These are phyloP conservation scores for Huntiella abstrusa DNA, from an alignment of 2,329 filamentous ascomycete species.

Conservation along the genomic window DNA sequence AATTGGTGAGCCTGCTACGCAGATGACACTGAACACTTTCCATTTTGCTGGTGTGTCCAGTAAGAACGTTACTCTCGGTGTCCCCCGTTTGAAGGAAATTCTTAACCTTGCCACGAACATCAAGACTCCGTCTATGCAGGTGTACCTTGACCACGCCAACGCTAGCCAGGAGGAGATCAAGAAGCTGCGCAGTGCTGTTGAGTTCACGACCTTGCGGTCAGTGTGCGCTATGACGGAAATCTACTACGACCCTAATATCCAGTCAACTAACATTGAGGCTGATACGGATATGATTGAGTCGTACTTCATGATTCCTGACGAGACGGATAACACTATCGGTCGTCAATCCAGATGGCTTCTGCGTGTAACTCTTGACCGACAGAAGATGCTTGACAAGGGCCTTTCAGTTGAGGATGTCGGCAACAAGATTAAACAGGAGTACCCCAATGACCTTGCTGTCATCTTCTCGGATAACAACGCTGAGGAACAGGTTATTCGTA, in stretches of 20 bases:
- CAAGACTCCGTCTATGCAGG: constrained; percentile 94
- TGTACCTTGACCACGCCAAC: constrained; percentile 52
- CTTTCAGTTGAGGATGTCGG: constrained; percentile 85
- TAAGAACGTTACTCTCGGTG: constrained; percentile 98
- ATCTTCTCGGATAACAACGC: constrained; percentile 98
- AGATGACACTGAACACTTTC: constrained; percentile 99
- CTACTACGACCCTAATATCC: constrained; percentile 88
- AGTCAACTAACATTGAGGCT: constrained; percentile 65
- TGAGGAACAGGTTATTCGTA: constrained; percentile 82
- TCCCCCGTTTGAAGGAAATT: constrained; percentile 98
- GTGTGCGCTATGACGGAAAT: constrained; percentile 88
- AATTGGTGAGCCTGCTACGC: constrained; percentile 93
- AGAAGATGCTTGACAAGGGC: constrained; percentile 88
- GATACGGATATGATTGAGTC: constrained; percentile 42
- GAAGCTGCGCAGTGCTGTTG: constrained; percentile 68
- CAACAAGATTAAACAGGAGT: constrained; percentile 72
- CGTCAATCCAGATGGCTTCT: constrained; percentile 89
- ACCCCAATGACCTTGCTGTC: constrained; percentile 66
- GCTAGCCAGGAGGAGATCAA: constrained; percentile 66
- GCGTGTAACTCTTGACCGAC: constrained; percentile 78
- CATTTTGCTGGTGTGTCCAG: constrained; percentile 99
- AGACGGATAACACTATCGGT: constrained; percentile 46
- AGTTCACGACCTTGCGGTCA: constrained; percentile 83
- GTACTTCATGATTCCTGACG: constrained; percentile 61
- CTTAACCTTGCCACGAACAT: constrained; percentile 94